A percentile compares a stretch with the other conserved stretches of the same genome.
phyloP scores from a whole-genome alignment of 1,284 basidiomycete genomes.

The Trichosporon asahii region DNA sequence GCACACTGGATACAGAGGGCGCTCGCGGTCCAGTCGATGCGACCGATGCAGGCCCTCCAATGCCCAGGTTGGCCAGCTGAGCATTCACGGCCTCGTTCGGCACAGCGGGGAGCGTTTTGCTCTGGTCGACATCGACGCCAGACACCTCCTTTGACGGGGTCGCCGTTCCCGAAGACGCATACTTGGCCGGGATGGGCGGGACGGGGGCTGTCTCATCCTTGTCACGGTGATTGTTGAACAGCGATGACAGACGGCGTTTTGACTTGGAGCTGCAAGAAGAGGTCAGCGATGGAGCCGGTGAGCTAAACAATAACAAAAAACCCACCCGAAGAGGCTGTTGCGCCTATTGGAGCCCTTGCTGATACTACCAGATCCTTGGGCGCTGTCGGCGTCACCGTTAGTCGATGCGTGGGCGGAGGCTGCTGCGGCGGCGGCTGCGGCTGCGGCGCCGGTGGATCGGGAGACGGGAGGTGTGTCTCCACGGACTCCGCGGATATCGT shows the following conservation, averaged over 20 bases:
- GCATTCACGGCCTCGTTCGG: not conserved
- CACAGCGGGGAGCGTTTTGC: not conserved
- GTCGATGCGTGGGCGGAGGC: not conserved
- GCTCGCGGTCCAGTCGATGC: not conserved
- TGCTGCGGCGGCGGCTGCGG: not conserved
- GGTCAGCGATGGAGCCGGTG: not conserved
- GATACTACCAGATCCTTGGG: not conserved
- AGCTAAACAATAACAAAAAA: not conserved
- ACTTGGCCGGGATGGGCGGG: slow-evolving; percentile 1
- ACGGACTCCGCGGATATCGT: not conserved
- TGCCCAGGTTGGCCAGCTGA: not conserved
- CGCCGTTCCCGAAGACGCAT: not conserved
- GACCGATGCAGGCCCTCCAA: not conserved
- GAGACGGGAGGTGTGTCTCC: not conserved
- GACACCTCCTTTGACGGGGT: not conserved
- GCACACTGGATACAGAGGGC: not conserved
- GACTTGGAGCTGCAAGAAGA: slow-evolving; percentile 29
- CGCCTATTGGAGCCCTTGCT: not conserved
- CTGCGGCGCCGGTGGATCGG: not conserved
- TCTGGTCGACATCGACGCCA: not conserved
- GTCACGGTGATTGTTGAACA: slow-evolving; percentile 31
- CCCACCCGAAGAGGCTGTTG: slow-evolving; percentile 14
- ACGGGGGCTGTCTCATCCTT: not conserved
- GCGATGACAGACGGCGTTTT: slow-evolving; percentile 37
- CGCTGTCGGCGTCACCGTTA: not conserved